Evolutionary conservation across 225 moss, liverwort and hornwort species (phyloP), one percentile per base, ranked within the genome.

Genomic region (Pseudoscleropodium purum): DNA sequence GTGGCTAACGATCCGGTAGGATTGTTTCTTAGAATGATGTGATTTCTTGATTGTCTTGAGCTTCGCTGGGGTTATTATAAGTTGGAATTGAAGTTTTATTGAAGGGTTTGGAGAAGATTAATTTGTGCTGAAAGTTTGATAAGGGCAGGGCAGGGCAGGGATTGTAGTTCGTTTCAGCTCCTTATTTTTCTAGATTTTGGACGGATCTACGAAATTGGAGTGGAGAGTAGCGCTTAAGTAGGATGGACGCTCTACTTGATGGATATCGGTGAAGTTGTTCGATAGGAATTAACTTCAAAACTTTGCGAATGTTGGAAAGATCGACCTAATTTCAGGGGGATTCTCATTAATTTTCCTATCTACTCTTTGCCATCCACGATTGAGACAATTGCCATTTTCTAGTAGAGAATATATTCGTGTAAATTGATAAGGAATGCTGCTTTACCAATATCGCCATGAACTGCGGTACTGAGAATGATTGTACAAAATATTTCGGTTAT

Each of bases 1-100:
- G 98, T 98, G 43, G 94, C 96, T 4, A 93, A 89, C 43, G 98
- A 98, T 78, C 97, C 98, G 95, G 98, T 98, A 87, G 30, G 85
- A 15, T 74, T 81, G 47, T 34, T 54, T 81, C 43, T n/a, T 52
- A 15, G 27, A 65, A 54, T 31, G 30, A 29, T 70, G 51, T 60
- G 51, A 17, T 75, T 88, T 86, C 61, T 52, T 86, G 83, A 18
- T 60, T 82, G 75, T 72, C 57, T 78, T 36, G 47, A 86, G 86
- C 72, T 87, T 75, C 78, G 30, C 23, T 73, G 91, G 89, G 85
- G 85, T 89, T 84, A 11, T 89, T 84, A 11, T 6, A 61, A 49
- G 65, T 34, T 69, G 85, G 83, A 81, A 84, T 90, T 90, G 74
- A 61, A 80, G 49, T 73, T 85, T 85, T 70, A 18, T 81, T 41